Percentiles rank a stretch among this genome's conserved stretches.
Conservation (phyloP, 2,329 filamentous ascomycete species). For the Didymella segeticola region DNA sequence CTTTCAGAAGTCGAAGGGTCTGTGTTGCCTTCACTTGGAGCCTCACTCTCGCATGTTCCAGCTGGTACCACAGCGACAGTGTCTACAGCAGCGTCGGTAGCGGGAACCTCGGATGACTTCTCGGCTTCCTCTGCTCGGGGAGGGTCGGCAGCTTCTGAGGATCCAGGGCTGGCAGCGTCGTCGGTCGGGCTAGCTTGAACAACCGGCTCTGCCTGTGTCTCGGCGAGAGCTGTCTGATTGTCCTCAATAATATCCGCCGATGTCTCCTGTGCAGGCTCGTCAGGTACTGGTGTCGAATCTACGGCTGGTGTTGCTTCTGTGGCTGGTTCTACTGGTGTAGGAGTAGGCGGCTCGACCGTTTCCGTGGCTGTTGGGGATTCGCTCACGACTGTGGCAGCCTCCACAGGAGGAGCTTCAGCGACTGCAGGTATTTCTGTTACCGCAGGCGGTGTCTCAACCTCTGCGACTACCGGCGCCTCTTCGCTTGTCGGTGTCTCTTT, state of each 20-base stretch:
- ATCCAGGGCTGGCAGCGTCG: neutral
- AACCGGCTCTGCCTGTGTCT: neutral
- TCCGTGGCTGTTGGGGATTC: neutral
- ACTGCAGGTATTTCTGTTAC: neutral
- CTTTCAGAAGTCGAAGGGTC: neutral
- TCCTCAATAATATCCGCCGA: neutral
- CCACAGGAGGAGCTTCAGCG: neutral
- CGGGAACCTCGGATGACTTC: neutral
- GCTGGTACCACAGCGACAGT: neutral
- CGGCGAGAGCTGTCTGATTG: neutral
- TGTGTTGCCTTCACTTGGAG: slow-evolving; percentile 2
- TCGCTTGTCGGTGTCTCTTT: slow-evolving; percentile 1
- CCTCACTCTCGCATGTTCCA: neutral
- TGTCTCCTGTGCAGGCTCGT: neutral
- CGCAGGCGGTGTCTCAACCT: neutral
- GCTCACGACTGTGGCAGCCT: neutral
- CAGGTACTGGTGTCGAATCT: neutral
- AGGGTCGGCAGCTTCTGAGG: neutral
- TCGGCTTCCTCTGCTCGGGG: neutral
- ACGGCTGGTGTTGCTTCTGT: neutral
- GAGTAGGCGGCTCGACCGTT: neutral
- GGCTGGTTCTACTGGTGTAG: neutral
- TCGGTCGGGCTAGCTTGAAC: neutral
- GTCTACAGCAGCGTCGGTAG: neutral
- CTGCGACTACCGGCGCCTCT: neutral